Evolutionary conservation across 179 eudicot species (phyloP).

Genomic region (Silene coronaria): DNA sequence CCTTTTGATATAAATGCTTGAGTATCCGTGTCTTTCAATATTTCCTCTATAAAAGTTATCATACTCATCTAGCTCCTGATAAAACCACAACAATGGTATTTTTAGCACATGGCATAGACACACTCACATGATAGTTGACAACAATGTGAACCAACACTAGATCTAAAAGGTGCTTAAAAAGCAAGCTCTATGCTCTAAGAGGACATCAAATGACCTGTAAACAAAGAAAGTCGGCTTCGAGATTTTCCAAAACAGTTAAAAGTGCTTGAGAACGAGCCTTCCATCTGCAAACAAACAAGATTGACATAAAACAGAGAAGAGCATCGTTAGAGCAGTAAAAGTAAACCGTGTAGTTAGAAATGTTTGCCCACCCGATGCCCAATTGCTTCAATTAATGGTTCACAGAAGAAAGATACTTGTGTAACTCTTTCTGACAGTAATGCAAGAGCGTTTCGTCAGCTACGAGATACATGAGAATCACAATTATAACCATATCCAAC

Average conservation of each 20-base stretch:
- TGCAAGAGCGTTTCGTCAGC: not conserved
- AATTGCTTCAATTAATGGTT: not conserved
- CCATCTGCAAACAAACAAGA: slow-evolving; percentile 54
- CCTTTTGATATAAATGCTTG: slow-evolving; percentile 70
- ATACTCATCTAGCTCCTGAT: slow-evolving; percentile 86
- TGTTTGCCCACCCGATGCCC: not conserved
- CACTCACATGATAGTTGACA: not conserved
- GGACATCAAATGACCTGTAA: slow-evolving; percentile 56
- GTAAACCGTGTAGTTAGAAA: not conserved
- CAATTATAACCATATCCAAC: not conserved
- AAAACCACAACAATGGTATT: slow-evolving; percentile 1
- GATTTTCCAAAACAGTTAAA: slow-evolving; percentile 52
- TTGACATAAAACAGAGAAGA: not conserved
- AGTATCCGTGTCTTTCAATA: slow-evolving; percentile 61
- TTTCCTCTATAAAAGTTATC: slow-evolving; percentile 62
- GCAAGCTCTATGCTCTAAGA: not conserved
- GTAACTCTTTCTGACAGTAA: not conserved
- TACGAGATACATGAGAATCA: not conserved
- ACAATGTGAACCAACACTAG: not conserved
- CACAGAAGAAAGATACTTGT: not conserved
- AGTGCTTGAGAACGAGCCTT: slow-evolving; percentile 80
- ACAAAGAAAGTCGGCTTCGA: slow-evolving; percentile 71
- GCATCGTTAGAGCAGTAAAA: not conserved
- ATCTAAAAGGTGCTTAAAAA: slow-evolving; percentile 5
- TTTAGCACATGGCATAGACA: not conserved